Evolutionary conservation across 345 rosid species (phyloP), one percentile per base, ranked within the genome.

Genomic region (Moringa oleifera): DNA sequence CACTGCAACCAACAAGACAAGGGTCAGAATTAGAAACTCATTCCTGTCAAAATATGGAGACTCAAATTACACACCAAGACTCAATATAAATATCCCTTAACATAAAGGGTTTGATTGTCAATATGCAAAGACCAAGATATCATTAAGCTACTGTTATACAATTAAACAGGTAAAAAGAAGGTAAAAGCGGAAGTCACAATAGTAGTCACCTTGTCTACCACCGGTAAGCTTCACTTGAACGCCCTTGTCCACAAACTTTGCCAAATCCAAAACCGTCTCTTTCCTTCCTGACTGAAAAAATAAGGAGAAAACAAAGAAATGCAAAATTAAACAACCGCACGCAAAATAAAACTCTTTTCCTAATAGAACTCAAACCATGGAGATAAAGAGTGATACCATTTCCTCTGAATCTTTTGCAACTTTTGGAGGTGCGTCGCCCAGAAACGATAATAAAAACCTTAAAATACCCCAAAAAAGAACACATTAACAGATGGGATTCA

Each of bases 141-240:
- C 12, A 41, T 41, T 41, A 41, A 5, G 11, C 37, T 4, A 33
- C 5, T 33, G 37, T 41, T 41, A 41, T 41, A 41, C 1, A 41
- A 41, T 41, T 41, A 41, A 28, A 28, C 33, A 28, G 1, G 47
- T 15, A 36, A 49, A 45, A 55, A 20, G 51, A 23, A 47, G 53
- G 0, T 9, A 21, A n/a, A n/a, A n/a, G n/a, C n/a, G n/a, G n/a
- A n/a, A n/a, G n/a, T n/a, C n/a, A 11, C 9, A 41, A 50, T 23
- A 28, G 8, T 17, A 60, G 10, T 9, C 49, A 93, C 99, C 97
- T 94, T 94, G 97, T 73, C 97, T 80, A 36, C 99, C 99, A 53
- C 99, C 97, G 47, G 92, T 86, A 36, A 90, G 96, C 84, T 93
- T 93, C 70, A 93, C 97, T 79, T 90, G 97, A 60, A 93, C 97